These are phyloP conservation scores for Didymella pinodella DNA, from an alignment of 2,329 filamentous ascomycete species.

Conservation along the genomic window DNA sequence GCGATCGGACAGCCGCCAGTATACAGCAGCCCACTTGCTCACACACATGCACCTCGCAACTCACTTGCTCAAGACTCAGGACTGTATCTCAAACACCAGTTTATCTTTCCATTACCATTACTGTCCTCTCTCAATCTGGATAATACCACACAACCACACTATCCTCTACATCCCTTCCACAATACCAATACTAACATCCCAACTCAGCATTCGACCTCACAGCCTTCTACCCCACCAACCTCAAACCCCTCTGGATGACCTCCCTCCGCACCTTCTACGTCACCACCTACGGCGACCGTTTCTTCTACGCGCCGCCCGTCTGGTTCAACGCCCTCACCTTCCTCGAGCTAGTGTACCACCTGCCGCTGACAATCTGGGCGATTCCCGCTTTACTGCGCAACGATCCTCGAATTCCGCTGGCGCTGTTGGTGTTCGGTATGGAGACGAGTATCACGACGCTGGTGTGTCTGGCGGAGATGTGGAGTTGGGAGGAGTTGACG, in stretches of 20 bases:
- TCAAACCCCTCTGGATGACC: conserved; percentile 60
- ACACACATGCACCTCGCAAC: background rate
- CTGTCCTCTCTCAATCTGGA: background rate
- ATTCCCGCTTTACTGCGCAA: conserved; percentile 64
- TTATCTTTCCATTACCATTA: background rate
- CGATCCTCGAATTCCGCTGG: conserved; percentile 65
- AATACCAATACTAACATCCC: conserved; percentile 1
- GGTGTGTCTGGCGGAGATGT: conserved; percentile 68
- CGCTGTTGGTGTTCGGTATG: conserved; percentile 66
- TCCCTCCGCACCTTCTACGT: conserved; percentile 66
- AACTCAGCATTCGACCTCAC: conserved; percentile 66
- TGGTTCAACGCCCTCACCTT: conserved; percentile 67
- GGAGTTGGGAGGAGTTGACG: conserved; percentile 58
- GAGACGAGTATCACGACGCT: conserved; percentile 69
- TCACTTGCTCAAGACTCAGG: background rate
- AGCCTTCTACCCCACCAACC: conserved; percentile 62
- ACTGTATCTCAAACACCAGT: background rate
- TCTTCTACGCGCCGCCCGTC: conserved; percentile 65
- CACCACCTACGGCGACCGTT: conserved; percentile 67
- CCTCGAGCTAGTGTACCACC: conserved; percentile 68
- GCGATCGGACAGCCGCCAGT: background rate
- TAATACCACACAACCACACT: background rate
- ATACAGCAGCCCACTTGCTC: background rate
- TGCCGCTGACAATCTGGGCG: conserved; percentile 68
- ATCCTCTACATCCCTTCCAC: background rate